These are phyloP conservation scores for Crinitomyces ghanaensis DNA, from an alignment of 805 yeast genomes.

Conservation along the genomic window DNA sequence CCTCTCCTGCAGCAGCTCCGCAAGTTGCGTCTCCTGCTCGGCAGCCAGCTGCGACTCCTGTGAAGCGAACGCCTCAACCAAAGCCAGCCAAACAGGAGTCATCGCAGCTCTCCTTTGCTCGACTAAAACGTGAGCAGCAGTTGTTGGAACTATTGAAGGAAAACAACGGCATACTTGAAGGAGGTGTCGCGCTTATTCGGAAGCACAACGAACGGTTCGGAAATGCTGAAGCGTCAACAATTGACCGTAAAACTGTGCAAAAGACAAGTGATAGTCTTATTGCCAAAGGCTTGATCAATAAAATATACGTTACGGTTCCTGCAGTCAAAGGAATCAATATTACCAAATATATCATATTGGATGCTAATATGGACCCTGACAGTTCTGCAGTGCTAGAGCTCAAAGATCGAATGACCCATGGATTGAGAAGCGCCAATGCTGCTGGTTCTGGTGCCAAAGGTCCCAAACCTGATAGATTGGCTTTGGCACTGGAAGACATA, in stretches of 20 bases:
- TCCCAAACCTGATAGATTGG: constrained; percentile 5
- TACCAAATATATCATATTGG: constrained; percentile 21
- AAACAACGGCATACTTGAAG: constrained; percentile 35
- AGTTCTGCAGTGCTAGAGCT: constrained; percentile 14
- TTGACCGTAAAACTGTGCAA: constrained; percentile 45
- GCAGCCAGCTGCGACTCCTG: constrained; percentile 1
- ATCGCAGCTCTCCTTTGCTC: constrained; percentile 29
- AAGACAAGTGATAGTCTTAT: constrained; percentile 33
- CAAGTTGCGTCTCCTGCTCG: neutral
- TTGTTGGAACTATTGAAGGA: constrained; percentile 33
- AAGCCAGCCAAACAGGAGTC: too few species aligned
- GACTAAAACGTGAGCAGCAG: constrained; percentile 34
- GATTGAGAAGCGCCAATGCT: constrained; percentile 6
- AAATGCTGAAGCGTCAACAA: constrained; percentile 25
- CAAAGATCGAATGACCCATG: constrained; percentile 11
- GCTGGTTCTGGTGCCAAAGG: neutral
- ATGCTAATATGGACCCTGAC: constrained; percentile 17
- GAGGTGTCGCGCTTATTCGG: constrained; percentile 32
- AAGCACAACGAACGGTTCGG: constrained; percentile 30
- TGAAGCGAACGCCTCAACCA: too few species aligned
- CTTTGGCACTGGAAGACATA: too few species aligned
- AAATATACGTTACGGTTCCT: constrained; percentile 18
- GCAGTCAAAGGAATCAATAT: constrained; percentile 12
- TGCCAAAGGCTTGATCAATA: constrained; percentile 24
- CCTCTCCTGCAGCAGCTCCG: too few species aligned